These are phyloP conservation scores for Fusarium sarcochroum DNA, from an alignment of 2,329 filamentous ascomycete species.

Conservation along the genomic window DNA sequence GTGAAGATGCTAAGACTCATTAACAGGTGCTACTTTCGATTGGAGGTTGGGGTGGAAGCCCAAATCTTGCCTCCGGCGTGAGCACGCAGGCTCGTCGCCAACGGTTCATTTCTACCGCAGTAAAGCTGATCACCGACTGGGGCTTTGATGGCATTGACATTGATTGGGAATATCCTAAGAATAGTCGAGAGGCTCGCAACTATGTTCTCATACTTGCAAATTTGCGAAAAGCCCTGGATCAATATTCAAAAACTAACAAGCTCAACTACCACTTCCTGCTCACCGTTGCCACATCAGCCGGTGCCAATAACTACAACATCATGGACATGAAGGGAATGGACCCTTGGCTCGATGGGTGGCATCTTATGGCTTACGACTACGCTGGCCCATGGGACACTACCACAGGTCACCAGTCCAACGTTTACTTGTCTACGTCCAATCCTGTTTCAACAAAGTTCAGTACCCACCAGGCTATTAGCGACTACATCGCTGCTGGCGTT, in stretches of 20 bases:
- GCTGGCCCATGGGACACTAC: conserved; percentile 75
- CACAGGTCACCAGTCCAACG: conserved; percentile 78
- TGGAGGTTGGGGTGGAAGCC: conserved; percentile 84
- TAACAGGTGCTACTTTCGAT: conserved; percentile 54
- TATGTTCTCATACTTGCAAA: conserved; percentile 44
- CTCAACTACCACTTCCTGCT: conserved; percentile 64
- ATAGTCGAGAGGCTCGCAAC: conserved; percentile 54
- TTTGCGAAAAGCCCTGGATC: conserved; percentile 59
- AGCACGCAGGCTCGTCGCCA: conserved; percentile 72
- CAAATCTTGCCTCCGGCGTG: conserved; percentile 64
- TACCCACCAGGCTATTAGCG: conserved; percentile 74
- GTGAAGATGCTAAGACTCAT: conserved; percentile 24
- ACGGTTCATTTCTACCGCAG: conserved; percentile 77
- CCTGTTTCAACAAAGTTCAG: conserved; percentile 75
- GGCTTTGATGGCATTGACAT: conserved; percentile 70
- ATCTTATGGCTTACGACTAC: conserved; percentile 79
- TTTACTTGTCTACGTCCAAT: conserved; percentile 68
- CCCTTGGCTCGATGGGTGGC: conserved; percentile 69
- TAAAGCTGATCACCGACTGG: conserved; percentile 78
- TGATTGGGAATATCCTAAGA: conserved; percentile 69
- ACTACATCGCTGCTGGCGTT: conserved; percentile 67
- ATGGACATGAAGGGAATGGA: conserved; percentile 70
- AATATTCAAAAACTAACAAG: conserved; percentile 56
- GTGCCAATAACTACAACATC: conserved; percentile 62
- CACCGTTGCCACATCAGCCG: conserved; percentile 66